These are phyloP conservation scores for Pyropia yezoensis DNA, from an alignment of 23 red algal species.

Conservation along the genomic window DNA sequence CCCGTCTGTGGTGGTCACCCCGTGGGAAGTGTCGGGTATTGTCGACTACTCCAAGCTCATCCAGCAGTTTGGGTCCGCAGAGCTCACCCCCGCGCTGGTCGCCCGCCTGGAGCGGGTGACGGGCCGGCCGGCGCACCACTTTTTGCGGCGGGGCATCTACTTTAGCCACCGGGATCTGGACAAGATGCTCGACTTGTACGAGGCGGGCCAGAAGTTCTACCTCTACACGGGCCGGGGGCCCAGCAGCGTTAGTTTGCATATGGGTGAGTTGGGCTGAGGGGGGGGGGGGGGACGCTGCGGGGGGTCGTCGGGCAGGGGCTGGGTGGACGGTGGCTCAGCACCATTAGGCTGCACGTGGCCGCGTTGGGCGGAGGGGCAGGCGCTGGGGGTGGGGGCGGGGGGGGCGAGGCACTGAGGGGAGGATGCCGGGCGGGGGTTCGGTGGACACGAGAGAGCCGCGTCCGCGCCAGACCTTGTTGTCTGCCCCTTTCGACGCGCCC, in stretches of 20 bases:
- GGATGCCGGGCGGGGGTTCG: too few species aligned
- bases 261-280: constrained; percentile 3
- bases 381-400: too few species aligned
- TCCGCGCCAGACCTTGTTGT: too few species aligned
- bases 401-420: too few species aligned
- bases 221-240: constrained; percentile 96
- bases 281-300: too few species aligned
- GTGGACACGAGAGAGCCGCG: too few species aligned
- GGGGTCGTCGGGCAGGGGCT: too few species aligned
- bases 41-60: constrained; percentile 93
- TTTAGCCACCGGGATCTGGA: constrained; percentile 92
- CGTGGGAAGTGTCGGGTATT: constrained; percentile 75
- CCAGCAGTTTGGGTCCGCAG: constrained; percentile 62
- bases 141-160: constrained; percentile 84
- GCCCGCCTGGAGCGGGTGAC: constrained; percentile 65
- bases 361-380: too few species aligned
- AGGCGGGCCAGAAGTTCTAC: constrained; percentile 80
- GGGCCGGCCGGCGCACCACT: constrained; percentile 59
- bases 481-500: too few species aligned
- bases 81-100: constrained; percentile 34
- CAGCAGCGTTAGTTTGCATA: constrained; percentile 59
- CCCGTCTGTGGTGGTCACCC: constrained; percentile 51
- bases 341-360: constrained; percentile 58
- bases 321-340: background rate
- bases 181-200: constrained; percentile 63